These are phyloP conservation scores for Rhodotorula graminis DNA, from an alignment of 768 basidiomycete genomes.

Conservation along the genomic window DNA sequence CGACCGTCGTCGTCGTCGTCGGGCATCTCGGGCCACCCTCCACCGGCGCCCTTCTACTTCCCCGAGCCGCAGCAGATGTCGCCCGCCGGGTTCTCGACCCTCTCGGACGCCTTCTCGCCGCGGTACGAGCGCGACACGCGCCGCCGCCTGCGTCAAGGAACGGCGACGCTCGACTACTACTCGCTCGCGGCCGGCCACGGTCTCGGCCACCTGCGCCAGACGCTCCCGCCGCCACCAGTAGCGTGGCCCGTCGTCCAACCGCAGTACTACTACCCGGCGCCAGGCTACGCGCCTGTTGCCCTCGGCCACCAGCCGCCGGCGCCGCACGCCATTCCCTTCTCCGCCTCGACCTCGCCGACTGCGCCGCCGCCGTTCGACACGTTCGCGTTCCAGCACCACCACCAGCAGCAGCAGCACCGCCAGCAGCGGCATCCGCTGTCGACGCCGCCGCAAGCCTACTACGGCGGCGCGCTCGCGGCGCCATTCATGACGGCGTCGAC, in stretches of 20 bases:
- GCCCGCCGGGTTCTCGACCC: background rate
- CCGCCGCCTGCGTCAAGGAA: background rate
- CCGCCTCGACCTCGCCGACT: background rate
- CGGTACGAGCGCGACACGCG: constrained; percentile 10
- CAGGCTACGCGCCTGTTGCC: background rate
- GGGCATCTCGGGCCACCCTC: background rate
- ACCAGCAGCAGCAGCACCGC: background rate
- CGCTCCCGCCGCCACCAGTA: background rate
- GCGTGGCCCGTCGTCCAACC: background rate
- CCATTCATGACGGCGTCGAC: background rate
- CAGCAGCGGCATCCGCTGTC: background rate
- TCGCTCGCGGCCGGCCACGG: constrained; percentile 28
- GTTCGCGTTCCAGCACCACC: background rate
- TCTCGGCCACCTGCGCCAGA: constrained; percentile 14
- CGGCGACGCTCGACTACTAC: constrained; percentile 23
- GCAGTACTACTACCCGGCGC: background rate
- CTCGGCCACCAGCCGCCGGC: background rate
- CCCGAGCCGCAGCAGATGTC: background rate
- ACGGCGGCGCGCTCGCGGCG: background rate
- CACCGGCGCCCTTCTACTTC: background rate
- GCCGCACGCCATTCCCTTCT: background rate
- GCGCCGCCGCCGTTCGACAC: background rate
- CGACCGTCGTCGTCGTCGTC: constrained; percentile 14
- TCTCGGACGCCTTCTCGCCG: constrained; percentile 22
- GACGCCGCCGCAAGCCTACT: background rate